Base-by-base conservation (phyloP, 1,139 yeast species). In the Wickerhamomyces sp. region DNA sequence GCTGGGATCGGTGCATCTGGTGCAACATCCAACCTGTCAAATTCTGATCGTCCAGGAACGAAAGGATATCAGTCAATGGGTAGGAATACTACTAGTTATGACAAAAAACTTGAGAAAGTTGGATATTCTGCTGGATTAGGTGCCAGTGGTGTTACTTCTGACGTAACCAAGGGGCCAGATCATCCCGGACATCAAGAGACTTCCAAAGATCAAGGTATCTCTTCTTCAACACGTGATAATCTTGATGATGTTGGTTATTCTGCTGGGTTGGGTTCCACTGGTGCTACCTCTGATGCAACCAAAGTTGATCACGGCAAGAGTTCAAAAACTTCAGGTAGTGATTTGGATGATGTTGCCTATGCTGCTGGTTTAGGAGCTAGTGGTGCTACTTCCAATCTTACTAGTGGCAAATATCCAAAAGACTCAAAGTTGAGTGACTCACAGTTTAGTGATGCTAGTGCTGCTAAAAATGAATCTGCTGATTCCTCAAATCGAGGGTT, bases 91-190 rank as follows among this genome's bases (percentile, higher is more conserved):
- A 37, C 34, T 3, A 37, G 41, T 29, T 15, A 29, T 10, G 38
- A 36, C 18, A 53, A 43, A 13, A 49, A 44, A 34, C 15, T 50
- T 29, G 51, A 51, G 8, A 49, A 55, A 33, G 49, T 44, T 29
- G 56, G 45, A 2, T 31, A 39, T 27, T 36, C 46, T 18, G 41
- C 40, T 9, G 47, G 47, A 6, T 3, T 30, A 9, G 47, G 44
- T 15, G 42, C 47, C 15, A 31, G 44, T 30, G 44, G 46, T 33
- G 41, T 36, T 4, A 40, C 42, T 27, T 43, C 43, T 14, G 38
- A 44, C 31, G 7, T 7, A 44, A 33, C 36, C 39, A 36, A 13
- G 34, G 30, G 23, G 2, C 2, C 8, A 18, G 23, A 18, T 18
- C 23, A 18, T 18, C 23, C 5, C 23, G 23, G 23, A 18, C 23